Base-by-base conservation (phyloP, 176 grass and related monocot species). In the Olyra latifolia region DNA sequence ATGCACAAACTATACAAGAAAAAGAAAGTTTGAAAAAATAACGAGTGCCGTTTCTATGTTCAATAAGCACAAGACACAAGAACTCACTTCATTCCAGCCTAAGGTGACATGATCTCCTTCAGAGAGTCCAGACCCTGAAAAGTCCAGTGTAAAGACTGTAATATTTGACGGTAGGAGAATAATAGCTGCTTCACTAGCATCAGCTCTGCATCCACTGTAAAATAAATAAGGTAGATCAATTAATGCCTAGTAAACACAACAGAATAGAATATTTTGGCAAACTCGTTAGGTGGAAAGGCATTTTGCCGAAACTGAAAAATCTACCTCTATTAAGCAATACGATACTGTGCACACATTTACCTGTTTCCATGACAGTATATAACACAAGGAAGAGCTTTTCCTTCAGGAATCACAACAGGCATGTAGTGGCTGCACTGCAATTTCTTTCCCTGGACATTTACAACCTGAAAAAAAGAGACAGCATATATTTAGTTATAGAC, bases 301-400 rank as follows among this genome's bases (percentile, higher is more conserved):
- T 40, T 71, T 72, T 66, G 6, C 20, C 17, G 3, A 70, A 82
- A 69, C 53, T 70, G 27, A 72, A 71, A 78, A 78, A 63, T 2
- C 5, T 24, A 66, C 17, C 25, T 19, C 22, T 32, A 29, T 28
- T 72, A 66, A 72, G 48, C 4, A 72, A 62, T 70, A 70, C 30
- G 24, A 42, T 48, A 40, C 15, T 23, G 41, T 62, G 19, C 48
- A 35, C 11, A 60, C 4, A 29, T 29, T 63, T 86, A 99, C 96
- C 96, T 99, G 79, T 99, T 99, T 74, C 96, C 96, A 82, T 99
- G 96, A 75, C 96, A 95, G 62, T 95, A 99, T 81, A 99, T 99
- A 69, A 99, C 96, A 85, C 96, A 99, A 80, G 96, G 96, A 89
- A 99, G 91, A 88, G 82, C 20, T 77, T 86, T 91, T 79, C 88